Percentiles rank a stretch among this genome's conserved stretches.
Evolutionary conservation across 2,329 filamentous ascomycete genomes (phyloP).

Genomic region (Colletotrichum theobromicola): DNA sequence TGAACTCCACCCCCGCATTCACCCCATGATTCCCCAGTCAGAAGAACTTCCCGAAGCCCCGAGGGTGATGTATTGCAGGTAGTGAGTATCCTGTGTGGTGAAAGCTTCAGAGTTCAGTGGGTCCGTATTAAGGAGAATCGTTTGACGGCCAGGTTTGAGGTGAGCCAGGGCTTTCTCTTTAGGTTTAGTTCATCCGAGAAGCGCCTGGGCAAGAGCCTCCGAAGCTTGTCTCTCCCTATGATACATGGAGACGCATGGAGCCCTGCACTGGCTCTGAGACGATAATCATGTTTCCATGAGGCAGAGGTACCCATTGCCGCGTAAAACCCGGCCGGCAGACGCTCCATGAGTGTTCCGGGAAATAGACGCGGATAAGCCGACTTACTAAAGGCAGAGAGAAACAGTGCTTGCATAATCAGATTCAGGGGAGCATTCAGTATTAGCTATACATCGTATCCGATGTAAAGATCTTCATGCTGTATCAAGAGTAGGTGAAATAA

Average conservation of each 20-base stretch:
- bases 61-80: background rate
- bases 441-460: accelerated
- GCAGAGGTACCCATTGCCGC: background rate
- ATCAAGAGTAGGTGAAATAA: background rate
- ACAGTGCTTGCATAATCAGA: background rate
- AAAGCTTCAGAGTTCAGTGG: background rate
- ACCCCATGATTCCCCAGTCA: background rate
- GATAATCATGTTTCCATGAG: background rate
- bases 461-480: background rate
- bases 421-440: background rate
- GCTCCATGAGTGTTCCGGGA: accelerated
- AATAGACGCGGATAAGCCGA: background rate
- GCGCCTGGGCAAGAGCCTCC: background rate
- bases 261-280: background rate
- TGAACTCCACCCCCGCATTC: background rate
- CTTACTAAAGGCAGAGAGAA: background rate
- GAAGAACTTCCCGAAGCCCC: background rate
- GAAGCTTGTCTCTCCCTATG: background rate
- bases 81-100: background rate
- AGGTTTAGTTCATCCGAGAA: background rate
- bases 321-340: background rate
- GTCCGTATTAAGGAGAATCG: background rate
- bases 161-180: background rate
- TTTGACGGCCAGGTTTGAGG: background rate
- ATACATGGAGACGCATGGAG: background rate